phyloP scores from a whole-genome alignment of 2,329 filamentous ascomycete genomes.

The Emmonsia crescens region DNA sequence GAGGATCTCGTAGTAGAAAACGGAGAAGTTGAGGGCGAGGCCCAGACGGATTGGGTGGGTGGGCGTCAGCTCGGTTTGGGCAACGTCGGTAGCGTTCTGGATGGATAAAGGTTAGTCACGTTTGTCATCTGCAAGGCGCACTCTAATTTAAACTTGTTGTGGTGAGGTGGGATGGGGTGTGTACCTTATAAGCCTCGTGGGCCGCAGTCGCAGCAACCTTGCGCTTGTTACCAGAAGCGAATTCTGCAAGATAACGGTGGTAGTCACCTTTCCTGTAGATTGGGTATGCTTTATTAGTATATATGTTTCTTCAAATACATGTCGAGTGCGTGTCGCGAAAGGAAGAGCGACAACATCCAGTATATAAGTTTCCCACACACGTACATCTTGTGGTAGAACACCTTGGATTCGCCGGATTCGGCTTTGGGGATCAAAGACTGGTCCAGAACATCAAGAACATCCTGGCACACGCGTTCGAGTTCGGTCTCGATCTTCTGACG shows the following conservation, averaged over 20 bases:
- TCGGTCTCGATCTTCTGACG: conserved; percentile 96
- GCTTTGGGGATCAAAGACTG: conserved; percentile 90
- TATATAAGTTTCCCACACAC: conserved; percentile 27
- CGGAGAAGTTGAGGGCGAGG: conserved; percentile 96
- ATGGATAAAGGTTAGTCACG: background rate
- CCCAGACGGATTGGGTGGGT: conserved; percentile 97
- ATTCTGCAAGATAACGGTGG: conserved; percentile 91
- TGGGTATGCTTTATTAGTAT: conserved; percentile 9
- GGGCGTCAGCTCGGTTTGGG: conserved; percentile 91
- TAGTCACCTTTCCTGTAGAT: conserved; percentile 82
- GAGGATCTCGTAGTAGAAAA: conserved; percentile 99
- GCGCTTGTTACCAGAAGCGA: conserved; percentile 84
- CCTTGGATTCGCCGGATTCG: conserved; percentile 95
- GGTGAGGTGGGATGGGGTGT: background rate
- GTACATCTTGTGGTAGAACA: conserved; percentile 99
- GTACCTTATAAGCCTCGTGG: conserved; percentile 95
- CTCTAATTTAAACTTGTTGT: background rate
- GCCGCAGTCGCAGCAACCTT: conserved; percentile 78
- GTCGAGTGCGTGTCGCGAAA: background rate
- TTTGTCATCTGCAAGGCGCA: background rate
- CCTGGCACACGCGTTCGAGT: conserved; percentile 95
- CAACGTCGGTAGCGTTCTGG: conserved; percentile 92
- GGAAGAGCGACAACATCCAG: background rate
- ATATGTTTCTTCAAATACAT: background rate
- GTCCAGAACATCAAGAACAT: conserved; percentile 91